phyloP scores from a whole-genome alignment of 2,329 filamentous ascomycete species.

The Ophiostoma piceae region DNA sequence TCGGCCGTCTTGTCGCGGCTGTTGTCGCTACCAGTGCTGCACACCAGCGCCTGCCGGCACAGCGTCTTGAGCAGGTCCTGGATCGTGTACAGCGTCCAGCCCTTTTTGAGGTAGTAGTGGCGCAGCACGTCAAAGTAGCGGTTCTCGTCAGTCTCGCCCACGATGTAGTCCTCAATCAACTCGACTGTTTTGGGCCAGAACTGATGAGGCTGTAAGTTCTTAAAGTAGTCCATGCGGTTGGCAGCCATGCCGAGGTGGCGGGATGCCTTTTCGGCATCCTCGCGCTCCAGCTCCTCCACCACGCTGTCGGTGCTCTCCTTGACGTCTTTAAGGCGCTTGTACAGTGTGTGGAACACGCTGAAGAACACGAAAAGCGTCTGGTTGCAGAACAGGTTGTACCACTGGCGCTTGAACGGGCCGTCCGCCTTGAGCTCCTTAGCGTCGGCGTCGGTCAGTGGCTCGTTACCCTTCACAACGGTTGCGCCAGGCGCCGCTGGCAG shows the following conservation, averaged over 20 bases:
- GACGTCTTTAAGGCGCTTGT: conserved; percentile 74
- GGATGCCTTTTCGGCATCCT: conserved; percentile 72
- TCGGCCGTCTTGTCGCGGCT: conserved; percentile 90
- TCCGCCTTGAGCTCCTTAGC: conserved; percentile 67
- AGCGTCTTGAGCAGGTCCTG: conserved; percentile 81
- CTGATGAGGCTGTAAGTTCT: conserved; percentile 55
- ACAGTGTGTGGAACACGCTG: conserved; percentile 86
- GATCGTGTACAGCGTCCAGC: conserved; percentile 90
- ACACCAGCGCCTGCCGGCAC: conserved; percentile 72
- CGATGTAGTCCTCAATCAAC: conserved; percentile 81
- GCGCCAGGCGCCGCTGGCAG: conserved; percentile 57
- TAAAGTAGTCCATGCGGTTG: conserved; percentile 74
- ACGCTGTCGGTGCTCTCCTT: conserved; percentile 75
- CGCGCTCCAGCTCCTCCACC: conserved; percentile 64
- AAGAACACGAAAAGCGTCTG: conserved; percentile 92
- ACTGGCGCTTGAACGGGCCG: conserved; percentile 71
- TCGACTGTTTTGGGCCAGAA: conserved; percentile 83
- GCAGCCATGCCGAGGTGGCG: conserved; percentile 78
- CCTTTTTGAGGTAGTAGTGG: conserved; percentile 82
- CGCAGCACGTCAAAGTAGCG: conserved; percentile 87
- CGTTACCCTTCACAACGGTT: conserved; percentile 50
- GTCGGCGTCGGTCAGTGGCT: conserved; percentile 48
- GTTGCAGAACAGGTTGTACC: conserved; percentile 89
- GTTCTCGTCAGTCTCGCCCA: conserved; percentile 72
- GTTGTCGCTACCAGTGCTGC: conserved; percentile 81